These are phyloP conservation scores for Malassezia vespertilionis DNA, from an alignment of 1,284 basidiomycete genomes.

Conservation along the genomic window DNA sequence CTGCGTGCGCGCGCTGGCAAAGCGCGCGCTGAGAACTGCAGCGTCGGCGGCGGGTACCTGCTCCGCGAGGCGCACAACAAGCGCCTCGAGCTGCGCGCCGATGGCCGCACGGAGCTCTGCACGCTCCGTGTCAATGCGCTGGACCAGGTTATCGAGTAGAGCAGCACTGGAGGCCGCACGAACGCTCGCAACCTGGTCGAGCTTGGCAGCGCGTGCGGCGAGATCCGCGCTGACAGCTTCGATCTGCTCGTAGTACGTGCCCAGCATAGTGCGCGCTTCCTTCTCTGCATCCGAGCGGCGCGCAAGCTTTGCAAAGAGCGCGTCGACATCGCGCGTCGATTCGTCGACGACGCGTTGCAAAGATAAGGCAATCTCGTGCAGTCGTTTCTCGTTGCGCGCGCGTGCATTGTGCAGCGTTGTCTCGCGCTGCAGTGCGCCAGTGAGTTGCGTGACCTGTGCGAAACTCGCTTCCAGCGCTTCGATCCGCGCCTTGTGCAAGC, in stretches of 20 bases:
- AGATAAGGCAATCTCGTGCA: constrained; percentile 62
- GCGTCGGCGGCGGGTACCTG: no score
- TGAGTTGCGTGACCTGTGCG: constrained; percentile 20
- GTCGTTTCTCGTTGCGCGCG: constrained; percentile 60
- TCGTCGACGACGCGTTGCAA: constrained; percentile 61
- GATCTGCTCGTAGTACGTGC: not conserved
- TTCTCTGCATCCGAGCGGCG: constrained; percentile 5
- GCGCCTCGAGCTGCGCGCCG: not conserved
- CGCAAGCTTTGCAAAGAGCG: constrained; percentile 68
- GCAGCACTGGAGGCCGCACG: not conserved
- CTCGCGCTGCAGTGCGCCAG: constrained; percentile 48
- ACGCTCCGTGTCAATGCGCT: not conserved
- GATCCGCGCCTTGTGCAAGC: constrained; percentile 23
- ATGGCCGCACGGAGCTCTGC: not conserved
- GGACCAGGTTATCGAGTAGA: not conserved
- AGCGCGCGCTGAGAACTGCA: no score
- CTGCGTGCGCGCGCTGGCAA: no score
- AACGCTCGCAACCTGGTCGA: no score
- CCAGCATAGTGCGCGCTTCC: constrained; percentile 4
- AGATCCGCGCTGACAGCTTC: not conserved
- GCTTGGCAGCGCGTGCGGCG: not conserved
- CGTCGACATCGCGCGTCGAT: constrained; percentile 61
- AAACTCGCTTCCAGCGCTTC: constrained; percentile 27
- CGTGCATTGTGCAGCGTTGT: constrained; percentile 60
- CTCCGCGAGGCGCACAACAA: not conserved